Conservation (phyloP, 257 asterid species). For the Coffea canephora region DNA sequence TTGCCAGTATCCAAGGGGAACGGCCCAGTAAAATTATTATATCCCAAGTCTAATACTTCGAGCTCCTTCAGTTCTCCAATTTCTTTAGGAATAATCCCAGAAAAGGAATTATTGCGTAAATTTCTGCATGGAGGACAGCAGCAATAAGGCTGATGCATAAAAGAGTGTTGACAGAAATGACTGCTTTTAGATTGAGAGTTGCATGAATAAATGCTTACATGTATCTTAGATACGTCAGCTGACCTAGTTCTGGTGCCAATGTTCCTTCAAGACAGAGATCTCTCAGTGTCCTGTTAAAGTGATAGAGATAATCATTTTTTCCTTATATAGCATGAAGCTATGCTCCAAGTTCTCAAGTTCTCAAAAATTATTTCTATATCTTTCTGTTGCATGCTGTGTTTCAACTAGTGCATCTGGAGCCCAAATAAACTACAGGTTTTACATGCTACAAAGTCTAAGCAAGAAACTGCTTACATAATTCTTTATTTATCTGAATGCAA, state of each 20-base stretch:
- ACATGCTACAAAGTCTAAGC: not conserved
- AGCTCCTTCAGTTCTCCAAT: slow-evolving; percentile 30
- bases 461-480: not conserved
- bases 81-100: slow-evolving; percentile 29
- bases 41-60: slow-evolving; percentile 29
- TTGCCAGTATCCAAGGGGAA: slow-evolving; percentile 22
- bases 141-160: not conserved
- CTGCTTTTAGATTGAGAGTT: not conserved
- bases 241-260: slow-evolving; percentile 27
- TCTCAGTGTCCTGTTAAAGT: slow-evolving; percentile 25
- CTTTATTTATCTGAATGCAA: not conserved
- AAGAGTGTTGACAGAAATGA: not conserved
- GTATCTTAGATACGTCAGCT: slow-evolving; percentile 24
- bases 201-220: slow-evolving; percentile 18
- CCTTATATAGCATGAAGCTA: not conserved
- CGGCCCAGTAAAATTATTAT: slow-evolving; percentile 26
- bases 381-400: not conserved
- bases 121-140: slow-evolving; percentile 15
- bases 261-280: slow-evolving; percentile 38
- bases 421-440: not conserved
- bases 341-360: not conserved
- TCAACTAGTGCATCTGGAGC: not conserved
- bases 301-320: not conserved
- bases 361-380: not conserved
- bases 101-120: slow-evolving; percentile 37